These are phyloP conservation scores for Thelonectria discophora DNA, from an alignment of 2,329 filamentous ascomycete species.

Conservation along the genomic window DNA sequence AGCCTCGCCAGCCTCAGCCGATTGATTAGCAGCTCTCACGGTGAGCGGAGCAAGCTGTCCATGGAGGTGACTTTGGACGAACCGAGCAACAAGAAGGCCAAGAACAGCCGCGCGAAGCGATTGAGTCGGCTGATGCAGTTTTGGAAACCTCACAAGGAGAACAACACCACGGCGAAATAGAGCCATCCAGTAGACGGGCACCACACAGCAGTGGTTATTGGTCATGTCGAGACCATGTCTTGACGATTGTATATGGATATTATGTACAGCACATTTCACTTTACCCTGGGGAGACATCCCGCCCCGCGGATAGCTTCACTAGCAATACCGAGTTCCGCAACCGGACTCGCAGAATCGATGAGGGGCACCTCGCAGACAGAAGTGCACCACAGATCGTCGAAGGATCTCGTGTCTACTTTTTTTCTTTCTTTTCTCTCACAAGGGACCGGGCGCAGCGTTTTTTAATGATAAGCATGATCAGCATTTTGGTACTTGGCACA, in stretches of 20 bases:
- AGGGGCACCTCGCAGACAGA: constrained; percentile 24
- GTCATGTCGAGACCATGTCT: constrained; percentile 34
- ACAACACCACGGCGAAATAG: constrained; percentile 36
- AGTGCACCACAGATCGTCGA: constrained; percentile 25
- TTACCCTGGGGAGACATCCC: constrained; percentile 21
- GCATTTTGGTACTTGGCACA: constrained; percentile 46
- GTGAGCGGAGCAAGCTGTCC: constrained; percentile 78
- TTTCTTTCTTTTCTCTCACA: constrained; percentile 24
- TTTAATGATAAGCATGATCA: constrained; percentile 53
- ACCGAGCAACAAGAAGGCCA: constrained; percentile 62
- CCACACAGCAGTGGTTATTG: constrained; percentile 25
- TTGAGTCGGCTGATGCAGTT: constrained; percentile 81
- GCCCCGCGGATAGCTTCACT: constrained; percentile 16
- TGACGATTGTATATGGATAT: constrained; percentile 50
- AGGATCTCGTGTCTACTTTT: constrained; percentile 22
- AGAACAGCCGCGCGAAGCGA: constrained; percentile 72
- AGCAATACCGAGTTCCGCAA: constrained; percentile 14
- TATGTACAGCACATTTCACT: constrained; percentile 48
- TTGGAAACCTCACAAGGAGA: constrained; percentile 71
- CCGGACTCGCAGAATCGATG: constrained; percentile 6
- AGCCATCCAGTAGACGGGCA: constrained; percentile 1
- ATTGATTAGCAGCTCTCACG: constrained; percentile 77
- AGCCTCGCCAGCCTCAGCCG: constrained; percentile 81
- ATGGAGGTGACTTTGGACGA: constrained; percentile 71
- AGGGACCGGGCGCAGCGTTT: constrained; percentile 43